Percentiles rank a stretch among this genome's conserved stretches.
Evolutionary conservation across 2,329 filamentous ascomycete species (phyloP).

Genomic region (Aspergillus caelatus): DNA sequence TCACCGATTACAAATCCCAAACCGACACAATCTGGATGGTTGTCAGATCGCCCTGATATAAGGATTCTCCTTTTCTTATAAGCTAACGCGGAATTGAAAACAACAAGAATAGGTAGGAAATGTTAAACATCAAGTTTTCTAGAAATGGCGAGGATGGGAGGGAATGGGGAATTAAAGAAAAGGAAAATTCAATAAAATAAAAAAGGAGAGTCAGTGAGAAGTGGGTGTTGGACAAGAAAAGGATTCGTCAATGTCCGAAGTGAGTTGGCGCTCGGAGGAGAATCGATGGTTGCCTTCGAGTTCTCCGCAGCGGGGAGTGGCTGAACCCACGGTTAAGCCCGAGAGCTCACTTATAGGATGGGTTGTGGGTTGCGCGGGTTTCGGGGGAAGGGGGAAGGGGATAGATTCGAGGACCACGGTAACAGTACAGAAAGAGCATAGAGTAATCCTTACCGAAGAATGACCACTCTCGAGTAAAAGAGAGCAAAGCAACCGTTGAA

Average conservation of each 20-base stretch:
- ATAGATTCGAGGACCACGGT: not conserved
- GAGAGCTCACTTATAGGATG: not conserved
- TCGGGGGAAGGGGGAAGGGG: not conserved
- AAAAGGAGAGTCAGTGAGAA: slow-evolving; percentile 1
- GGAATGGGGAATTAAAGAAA: not conserved
- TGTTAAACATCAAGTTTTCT: not conserved
- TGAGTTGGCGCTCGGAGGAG: slow-evolving; percentile 9
- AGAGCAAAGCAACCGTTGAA: not conserved
- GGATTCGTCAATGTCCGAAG: slow-evolving; percentile 4
- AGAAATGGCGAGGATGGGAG: slow-evolving; percentile 4
- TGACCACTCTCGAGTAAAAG: not conserved
- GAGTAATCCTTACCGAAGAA: not conserved
- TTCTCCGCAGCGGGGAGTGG: slow-evolving; percentile 12
- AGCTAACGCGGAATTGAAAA: not conserved
- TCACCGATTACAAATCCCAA: slow-evolving; percentile 21
- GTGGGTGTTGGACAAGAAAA: slow-evolving; percentile 5
- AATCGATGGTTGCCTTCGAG: slow-evolving; percentile 14
- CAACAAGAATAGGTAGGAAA: not conserved
- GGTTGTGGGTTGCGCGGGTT: not conserved
- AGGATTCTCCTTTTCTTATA: slow-evolving; percentile 5
- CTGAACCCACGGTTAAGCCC: not conserved
- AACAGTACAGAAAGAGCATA: not conserved
- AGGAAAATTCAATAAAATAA: not conserved
- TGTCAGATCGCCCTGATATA: slow-evolving; percentile 9
- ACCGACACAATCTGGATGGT: slow-evolving; percentile 10